Evolutionary conservation across 345 rosid species (phyloP).

Genomic region (Pugionium cornutum): DNA sequence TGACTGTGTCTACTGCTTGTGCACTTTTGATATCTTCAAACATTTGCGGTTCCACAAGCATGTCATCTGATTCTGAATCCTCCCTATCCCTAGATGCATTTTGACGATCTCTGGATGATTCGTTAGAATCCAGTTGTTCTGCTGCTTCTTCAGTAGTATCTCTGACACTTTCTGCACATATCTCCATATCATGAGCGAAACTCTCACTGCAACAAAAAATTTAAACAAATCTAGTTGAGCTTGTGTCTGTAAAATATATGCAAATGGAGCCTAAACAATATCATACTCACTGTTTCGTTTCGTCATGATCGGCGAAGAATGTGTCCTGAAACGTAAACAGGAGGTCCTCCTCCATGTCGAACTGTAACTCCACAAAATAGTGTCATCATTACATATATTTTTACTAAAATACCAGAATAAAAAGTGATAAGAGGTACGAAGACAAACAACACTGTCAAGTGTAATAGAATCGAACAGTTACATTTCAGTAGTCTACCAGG

Average conservation of each 20-base stretch:
- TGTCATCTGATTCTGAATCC: constrained; percentile 28
- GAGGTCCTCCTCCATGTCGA: constrained; percentile 37
- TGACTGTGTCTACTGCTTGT: constrained; percentile 28
- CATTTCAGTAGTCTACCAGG: constrained; percentile 2
- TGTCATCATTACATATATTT: constrained; percentile 6
- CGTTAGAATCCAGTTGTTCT: constrained; percentile 30
- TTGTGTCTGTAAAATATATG: constrained; percentile 7
- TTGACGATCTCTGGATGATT: constrained; percentile 28
- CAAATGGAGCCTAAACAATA: neutral
- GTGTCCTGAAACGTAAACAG: constrained; percentile 28
- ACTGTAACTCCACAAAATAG: constrained; percentile 31
- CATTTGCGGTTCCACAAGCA: constrained; percentile 27
- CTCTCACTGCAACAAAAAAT: constrained; percentile 33
- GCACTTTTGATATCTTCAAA: constrained; percentile 32
- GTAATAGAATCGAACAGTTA: constrained; percentile 3
- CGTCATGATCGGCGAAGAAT: constrained; percentile 14
- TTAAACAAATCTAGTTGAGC: neutral
- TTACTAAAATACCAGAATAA: neutral
- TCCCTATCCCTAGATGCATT: constrained; percentile 8
- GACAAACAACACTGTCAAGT: constrained; percentile 14
- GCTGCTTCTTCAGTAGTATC: constrained; percentile 32
- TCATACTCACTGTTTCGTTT: constrained; percentile 30
- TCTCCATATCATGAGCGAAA: constrained; percentile 40
- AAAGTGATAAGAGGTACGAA: neutral
- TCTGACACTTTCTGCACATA: constrained; percentile 34